These are phyloP conservation scores for Calonectria hongkongensis DNA, from an alignment of 2,329 filamentous ascomycete species.

Conservation along the genomic window DNA sequence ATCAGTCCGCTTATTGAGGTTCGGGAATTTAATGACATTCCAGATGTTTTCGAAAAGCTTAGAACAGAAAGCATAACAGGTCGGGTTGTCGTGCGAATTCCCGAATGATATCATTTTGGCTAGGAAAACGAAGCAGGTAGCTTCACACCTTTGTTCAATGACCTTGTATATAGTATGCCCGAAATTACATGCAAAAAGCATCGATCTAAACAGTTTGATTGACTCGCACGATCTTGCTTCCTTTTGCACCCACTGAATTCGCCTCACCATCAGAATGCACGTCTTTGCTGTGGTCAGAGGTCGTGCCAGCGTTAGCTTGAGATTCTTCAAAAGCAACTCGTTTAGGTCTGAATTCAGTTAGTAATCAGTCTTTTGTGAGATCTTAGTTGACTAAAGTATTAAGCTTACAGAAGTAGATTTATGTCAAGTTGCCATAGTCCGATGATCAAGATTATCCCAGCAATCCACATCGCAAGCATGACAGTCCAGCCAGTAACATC, in stretches of 20 bases:
- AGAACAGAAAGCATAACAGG: conserved; percentile 41
- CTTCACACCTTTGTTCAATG: too few relatives aligned
- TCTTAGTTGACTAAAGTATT: not conserved
- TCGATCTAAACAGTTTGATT: not conserved
- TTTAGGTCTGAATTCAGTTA: conserved; percentile 2
- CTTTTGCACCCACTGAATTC: not conserved
- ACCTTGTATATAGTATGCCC: not conserved
- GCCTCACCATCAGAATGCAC: conserved; percentile 20
- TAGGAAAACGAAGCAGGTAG: not conserved
- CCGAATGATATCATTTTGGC: conserved; percentile 13
- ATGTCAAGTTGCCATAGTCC: conserved; percentile 32
- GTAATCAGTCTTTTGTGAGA: too few relatives aligned
- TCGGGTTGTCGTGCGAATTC: conserved; percentile 45
- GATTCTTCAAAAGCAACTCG: conserved; percentile 1
- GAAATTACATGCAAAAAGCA: not conserved
- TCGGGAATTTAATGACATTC: conserved; percentile 36
- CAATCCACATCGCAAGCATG: conserved; percentile 34
- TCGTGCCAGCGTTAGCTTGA: not conserved
- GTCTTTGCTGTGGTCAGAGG: conserved; percentile 6
- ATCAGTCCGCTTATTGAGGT: conserved; percentile 38
- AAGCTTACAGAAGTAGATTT: conserved; percentile 3
- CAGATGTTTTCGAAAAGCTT: conserved; percentile 33
- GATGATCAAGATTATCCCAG: conserved; percentile 20
- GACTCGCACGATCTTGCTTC: not conserved
- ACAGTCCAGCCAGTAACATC: conserved; percentile 35